phyloP scores from a whole-genome alignment of 2,329 filamentous ascomycete genomes.

The Aspergillus fischeri region DNA sequence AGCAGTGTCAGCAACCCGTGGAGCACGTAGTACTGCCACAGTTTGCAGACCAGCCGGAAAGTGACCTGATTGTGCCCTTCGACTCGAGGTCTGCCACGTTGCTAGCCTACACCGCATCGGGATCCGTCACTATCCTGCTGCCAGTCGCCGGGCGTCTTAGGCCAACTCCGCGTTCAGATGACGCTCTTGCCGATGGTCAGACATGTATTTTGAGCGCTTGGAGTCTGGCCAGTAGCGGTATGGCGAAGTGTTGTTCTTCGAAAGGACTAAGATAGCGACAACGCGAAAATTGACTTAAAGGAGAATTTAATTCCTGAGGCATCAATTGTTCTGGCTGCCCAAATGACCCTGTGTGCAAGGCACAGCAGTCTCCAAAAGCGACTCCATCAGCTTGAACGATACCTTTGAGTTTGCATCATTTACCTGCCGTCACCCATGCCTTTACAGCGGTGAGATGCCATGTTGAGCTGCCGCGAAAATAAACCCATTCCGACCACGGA shows the following conservation, averaged over 20 bases:
- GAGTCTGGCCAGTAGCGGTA: conserved; percentile 4
- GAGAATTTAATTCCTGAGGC: neutral
- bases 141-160: neutral
- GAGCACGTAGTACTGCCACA: conserved; percentile 1
- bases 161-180: conserved; percentile 4
- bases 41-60: conserved; percentile 12
- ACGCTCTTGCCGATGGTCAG: conserved; percentile 7
- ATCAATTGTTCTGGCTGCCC: neutral
- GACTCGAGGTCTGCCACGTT: conserved; percentile 21
- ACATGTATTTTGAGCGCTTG: conserved; percentile 7
- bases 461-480: neutral
- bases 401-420: neutral
- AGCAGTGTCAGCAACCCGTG: conserved; percentile 4
- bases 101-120: conserved; percentile 18
- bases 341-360: neutral
- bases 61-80: conserved; percentile 10
- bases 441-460: neutral
- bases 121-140: conserved; percentile 3
- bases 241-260: neutral
- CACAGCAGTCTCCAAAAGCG: neutral
- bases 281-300: neutral
- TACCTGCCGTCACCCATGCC: neutral
- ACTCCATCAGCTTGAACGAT: too few species aligned
- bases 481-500: conserved; percentile 5
- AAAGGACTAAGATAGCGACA: neutral